Evolutionary conservation across 306 rosid genomes (phyloP).

Genomic region (Dryas drummondii): DNA sequence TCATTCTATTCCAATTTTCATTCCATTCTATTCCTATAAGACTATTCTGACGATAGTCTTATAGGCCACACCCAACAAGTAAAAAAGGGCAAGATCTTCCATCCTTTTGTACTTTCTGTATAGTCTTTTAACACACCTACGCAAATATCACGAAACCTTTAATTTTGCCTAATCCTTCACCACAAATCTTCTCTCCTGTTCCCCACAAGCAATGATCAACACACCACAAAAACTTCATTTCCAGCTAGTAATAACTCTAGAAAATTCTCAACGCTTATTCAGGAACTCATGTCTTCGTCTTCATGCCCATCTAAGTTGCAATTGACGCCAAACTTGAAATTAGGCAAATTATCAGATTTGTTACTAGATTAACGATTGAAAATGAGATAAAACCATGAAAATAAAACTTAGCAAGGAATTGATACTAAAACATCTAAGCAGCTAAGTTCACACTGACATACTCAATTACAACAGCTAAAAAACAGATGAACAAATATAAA

Average conservation of each 20-base stretch:
- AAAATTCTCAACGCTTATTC: background rate
- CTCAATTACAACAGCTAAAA: background rate
- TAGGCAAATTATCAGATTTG: slow-evolving; percentile 2
- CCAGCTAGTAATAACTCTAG: background rate
- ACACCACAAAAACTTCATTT: background rate
- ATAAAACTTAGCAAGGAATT: background rate
- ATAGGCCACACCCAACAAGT: background rate
- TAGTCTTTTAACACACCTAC: background rate
- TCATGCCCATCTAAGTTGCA: background rate
- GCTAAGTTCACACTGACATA: background rate
- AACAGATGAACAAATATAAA: background rate
- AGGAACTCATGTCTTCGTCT: background rate
- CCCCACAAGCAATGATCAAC: background rate
- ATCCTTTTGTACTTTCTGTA: too few relatives aligned
- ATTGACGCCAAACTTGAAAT: background rate
- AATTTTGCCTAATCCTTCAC: background rate
- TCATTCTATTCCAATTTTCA: too few relatives aligned
- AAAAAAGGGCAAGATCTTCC: background rate
- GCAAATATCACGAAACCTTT: background rate
- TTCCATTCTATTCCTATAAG: too few relatives aligned
- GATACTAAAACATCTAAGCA: background rate
- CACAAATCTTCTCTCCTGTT: background rate
- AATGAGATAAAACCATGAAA: too few relatives aligned
- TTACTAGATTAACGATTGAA: background rate
- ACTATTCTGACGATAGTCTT: background rate